phyloP scores from a whole-genome alignment of 345 rosid genomes.

The Salix exigua region DNA sequence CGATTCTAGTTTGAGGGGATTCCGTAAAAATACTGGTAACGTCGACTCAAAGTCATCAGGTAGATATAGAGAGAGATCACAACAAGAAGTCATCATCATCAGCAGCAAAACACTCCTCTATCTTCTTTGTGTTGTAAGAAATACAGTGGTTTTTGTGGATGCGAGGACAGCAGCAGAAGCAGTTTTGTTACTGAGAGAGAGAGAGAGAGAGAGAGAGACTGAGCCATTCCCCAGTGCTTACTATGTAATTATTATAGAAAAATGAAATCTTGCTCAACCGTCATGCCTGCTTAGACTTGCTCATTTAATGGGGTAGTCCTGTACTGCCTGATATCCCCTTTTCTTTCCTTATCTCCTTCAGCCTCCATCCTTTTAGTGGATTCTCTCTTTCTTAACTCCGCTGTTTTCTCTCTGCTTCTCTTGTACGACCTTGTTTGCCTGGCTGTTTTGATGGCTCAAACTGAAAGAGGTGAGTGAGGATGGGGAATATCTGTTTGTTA shows the following conservation, averaged over 20 bases:
- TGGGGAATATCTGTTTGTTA: slow-evolving; percentile 13
- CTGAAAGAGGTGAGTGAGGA: slow-evolving; percentile 10
- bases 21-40: slow-evolving; percentile 25
- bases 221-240: not conserved
- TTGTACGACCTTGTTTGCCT: slow-evolving; percentile 8
- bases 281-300: slow-evolving; percentile 8
- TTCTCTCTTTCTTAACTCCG: not conserved
- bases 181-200: slow-evolving; percentile 40
- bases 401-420: not conserved
- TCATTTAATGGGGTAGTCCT: slow-evolving; percentile 47
- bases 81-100: slow-evolving; percentile 2
- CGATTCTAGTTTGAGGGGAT: slow-evolving; percentile 26
- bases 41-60: slow-evolving; percentile 16
- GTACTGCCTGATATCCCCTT: slow-evolving; percentile 18
- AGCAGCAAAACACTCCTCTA: slow-evolving; percentile 4
- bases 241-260: slow-evolving; percentile 1
- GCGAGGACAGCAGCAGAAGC: slow-evolving; percentile 17
- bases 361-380: not conserved
- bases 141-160: slow-evolving; percentile 23
- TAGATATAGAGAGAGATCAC: not conserved
- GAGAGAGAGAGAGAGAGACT: not conserved
- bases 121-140: slow-evolving; percentile 15
- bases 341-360: not conserved
- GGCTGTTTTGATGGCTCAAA: slow-evolving; percentile 44
- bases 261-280: slow-evolving; percentile 27